Evolutionary conservation across 352 stramenopile species (phyloP), one percentile per base, ranked within the genome.

Genomic region (Phytophthora sp.): DNA sequence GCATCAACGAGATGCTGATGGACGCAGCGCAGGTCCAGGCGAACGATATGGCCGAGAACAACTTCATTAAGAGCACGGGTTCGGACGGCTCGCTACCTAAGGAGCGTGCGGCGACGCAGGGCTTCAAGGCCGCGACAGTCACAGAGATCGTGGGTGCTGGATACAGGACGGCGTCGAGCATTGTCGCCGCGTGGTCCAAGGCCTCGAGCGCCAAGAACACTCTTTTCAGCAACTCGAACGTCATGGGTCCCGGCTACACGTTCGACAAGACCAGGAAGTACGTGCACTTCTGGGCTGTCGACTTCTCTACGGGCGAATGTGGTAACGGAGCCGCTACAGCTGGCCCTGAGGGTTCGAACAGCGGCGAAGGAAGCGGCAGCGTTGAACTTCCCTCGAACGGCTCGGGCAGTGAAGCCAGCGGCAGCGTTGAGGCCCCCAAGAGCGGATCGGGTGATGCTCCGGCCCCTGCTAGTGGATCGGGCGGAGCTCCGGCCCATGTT

Each of bases 131-230:
- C 1, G 21, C 24, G 1, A 23, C 13, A 0, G 70, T 81, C 15
- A 74, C 69, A n/a, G 80, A 89, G 49, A 77, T 82, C 45, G 77
- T 86, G 7, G 80, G 66, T 24, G 78, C 71, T 15, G 80, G 80
- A 5, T 84, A 83, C 57, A 52, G 46, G 21, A 65, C 71, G 4
- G 74, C 73, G 5, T 55, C 69, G 23, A 62, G 38, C 9, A 73
- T 86, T 44, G 78, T 88, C 52, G 70, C 64, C 2, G 71, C 72
- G 47, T 88, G 76, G 79, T 55, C 52, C 55, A 86, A 86, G 51
- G 77, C 75, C n/a, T 13, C 63, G 1, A 80, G 57, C 7, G 76
- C 77, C 38, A 63, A 67, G 16, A 69, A 50, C 35, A 85, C 80
- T 33, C 56, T 88, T 9, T 62, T 86, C 46, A 60, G 70, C 41